Evolutionary conservation across 2,329 filamentous ascomycete genomes (phyloP).

Genomic region (Grosmannia penicillata): DNA sequence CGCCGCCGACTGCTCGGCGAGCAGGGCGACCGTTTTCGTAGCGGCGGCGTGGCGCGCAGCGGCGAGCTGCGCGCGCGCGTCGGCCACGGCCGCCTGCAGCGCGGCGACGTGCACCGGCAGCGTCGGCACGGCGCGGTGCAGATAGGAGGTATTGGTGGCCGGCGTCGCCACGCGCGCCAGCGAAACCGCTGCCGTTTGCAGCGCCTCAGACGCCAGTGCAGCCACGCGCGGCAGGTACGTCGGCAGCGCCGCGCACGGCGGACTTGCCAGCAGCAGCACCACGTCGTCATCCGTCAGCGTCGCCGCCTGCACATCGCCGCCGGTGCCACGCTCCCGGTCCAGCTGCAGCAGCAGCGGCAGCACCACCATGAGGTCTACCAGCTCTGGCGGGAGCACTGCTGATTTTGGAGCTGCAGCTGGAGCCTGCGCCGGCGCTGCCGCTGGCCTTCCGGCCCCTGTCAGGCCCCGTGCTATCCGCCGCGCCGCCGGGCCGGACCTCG

Average conservation of each 20-base stretch:
- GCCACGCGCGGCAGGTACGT: conserved; percentile 31
- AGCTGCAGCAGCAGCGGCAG: conserved; percentile 30
- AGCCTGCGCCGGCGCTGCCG: conserved; percentile 12
- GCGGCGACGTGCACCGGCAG: conserved; percentile 25
- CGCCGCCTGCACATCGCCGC: background rate
- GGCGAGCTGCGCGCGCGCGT: conserved; percentile 19
- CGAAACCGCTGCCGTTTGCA: conserved; percentile 31
- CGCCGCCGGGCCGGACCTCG: conserved; percentile 4
- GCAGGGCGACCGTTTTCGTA: conserved; percentile 21
- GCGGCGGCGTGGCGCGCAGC: conserved; percentile 24
- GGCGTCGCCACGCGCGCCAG: conserved; percentile 34
- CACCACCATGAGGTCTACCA: conserved; percentile 39
- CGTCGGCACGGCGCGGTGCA: conserved; percentile 41
- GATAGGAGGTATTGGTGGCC: conserved; percentile 35
- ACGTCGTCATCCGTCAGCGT: conserved; percentile 21
- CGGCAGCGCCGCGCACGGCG: conserved; percentile 33
- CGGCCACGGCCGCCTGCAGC: conserved; percentile 20
- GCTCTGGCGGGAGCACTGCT: conserved; percentile 14
- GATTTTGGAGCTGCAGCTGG: conserved; percentile 5
- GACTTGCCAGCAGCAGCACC: conserved; percentile 30
- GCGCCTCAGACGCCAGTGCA: conserved; percentile 29
- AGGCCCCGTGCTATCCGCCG: conserved; percentile 6
- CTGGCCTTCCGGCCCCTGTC: background rate
- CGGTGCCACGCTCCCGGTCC: conserved; percentile 12
- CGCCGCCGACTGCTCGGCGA: conserved; percentile 23